Conservation (phyloP, 768 basidiomycete genomes). For the Pulveroboletus frians region DNA sequence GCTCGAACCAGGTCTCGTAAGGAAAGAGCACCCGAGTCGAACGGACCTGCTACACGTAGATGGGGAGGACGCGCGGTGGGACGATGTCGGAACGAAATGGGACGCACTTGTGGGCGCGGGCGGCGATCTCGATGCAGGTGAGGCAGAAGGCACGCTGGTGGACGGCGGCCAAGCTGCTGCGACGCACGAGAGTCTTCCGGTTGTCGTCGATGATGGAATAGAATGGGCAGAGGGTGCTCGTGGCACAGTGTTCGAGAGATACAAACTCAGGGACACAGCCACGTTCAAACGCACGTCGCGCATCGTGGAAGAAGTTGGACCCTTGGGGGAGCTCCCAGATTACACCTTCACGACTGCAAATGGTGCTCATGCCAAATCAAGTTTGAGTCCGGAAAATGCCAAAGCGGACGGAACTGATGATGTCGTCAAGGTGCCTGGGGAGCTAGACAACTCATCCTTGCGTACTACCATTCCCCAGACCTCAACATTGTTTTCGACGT, state of each 20-base stretch:
- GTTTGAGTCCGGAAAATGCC: not conserved
- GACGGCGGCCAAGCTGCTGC: not conserved
- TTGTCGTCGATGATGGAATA: constrained; percentile 35
- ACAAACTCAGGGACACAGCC: constrained; percentile 10
- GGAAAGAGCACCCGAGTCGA: constrained; percentile 35
- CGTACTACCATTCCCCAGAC: constrained; percentile 3
- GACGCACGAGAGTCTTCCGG: not conserved
- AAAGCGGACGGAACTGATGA: not conserved
- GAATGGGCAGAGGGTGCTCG: constrained; percentile 50
- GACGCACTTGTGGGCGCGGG: constrained; percentile 38
- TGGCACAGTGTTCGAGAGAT: constrained; percentile 28
- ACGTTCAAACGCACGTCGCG: constrained; percentile 20
- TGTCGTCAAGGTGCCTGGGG: not conserved
- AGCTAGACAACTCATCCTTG: constrained; percentile 2
- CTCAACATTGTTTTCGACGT: not conserved
- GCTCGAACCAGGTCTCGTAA: constrained; percentile 54
- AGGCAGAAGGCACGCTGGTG: constrained; percentile 7
- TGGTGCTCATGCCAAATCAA: not conserved
- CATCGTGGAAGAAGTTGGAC: constrained; percentile 37
- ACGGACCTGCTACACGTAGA: constrained; percentile 16
- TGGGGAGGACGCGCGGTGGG: constrained; percentile 38
- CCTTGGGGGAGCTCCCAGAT: constrained; percentile 38
- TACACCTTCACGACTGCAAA: constrained; percentile 16
- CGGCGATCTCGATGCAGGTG: constrained; percentile 22
- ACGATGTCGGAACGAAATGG: constrained; percentile 52